Conservation (phyloP, 768 basidiomycete species). For the Kwoniella dendrophila region DNA sequence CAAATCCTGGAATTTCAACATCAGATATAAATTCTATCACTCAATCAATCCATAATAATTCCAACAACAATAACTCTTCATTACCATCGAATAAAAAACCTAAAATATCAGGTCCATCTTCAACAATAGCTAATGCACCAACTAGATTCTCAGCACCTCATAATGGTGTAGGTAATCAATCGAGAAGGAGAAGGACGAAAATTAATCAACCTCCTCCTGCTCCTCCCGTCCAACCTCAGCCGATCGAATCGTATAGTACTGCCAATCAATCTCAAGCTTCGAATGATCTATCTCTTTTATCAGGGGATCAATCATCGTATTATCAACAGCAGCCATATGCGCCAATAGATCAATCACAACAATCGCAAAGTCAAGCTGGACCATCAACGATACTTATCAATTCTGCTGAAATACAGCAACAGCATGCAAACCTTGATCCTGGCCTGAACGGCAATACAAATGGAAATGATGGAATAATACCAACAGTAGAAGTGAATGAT, state of each 20-base stretch:
- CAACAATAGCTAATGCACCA: not conserved
- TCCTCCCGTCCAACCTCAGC: not conserved
- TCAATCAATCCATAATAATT: too few relatives aligned
- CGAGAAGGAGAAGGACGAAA: not conserved
- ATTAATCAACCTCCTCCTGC: not conserved
- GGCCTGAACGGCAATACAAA: not conserved
- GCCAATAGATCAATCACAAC: too few relatives aligned
- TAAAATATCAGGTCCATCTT: not conserved
- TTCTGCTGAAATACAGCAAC: too few relatives aligned
- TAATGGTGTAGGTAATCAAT: not conserved
- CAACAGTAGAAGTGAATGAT: not conserved
- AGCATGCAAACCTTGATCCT: too few relatives aligned
- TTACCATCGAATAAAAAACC: slow-evolving; percentile 8
- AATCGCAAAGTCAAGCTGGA: slow-evolving; percentile 1
- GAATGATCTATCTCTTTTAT: too few relatives aligned
- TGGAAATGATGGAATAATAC: not conserved
- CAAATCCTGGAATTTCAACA: slow-evolving; percentile 25
- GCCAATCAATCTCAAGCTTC: too few relatives aligned
- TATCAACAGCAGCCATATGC: not conserved
- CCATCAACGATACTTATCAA: not conserved
- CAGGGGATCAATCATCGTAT: too few relatives aligned
- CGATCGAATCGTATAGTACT: too few relatives aligned
- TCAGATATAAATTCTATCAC: not conserved
- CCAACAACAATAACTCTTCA: too few relatives aligned
- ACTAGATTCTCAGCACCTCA: not conserved